Evolutionary conservation across 1,284 basidiomycete genomes (phyloP), one percentile per base, ranked within the genome.

Genomic region (Sanghuangporus sanghuang): DNA sequence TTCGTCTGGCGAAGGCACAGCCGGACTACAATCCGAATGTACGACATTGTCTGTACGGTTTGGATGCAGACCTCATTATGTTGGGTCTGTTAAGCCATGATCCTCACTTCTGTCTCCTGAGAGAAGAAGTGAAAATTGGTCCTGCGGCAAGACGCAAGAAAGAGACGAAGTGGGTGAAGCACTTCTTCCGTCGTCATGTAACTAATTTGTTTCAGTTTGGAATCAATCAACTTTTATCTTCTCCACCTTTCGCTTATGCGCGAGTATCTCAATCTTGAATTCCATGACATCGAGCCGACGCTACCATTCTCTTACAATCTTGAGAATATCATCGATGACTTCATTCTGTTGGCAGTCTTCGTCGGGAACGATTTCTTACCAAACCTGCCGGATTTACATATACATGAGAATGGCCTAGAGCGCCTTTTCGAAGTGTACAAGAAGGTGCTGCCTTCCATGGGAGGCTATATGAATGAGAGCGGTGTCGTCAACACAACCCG

Each of bases 41-140:
- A 59, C 89, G 97, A 68, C 97, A 99, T 77, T 99, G 97, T 77
- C 79, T 99, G 63, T 99, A 99, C 76, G 97, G 97, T 52, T 86
- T 99, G 42, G 97, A 99, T 73, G 97, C 97, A 59, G 97, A 99
- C 78, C 78, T 99, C 66, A 94, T 99, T 77, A 99, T 99, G 97
- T 83, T 99, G 70, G 95, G 95, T 44, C 79, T 99, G 48, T 79
- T 99, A 70, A 96, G 93, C 73, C 97, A 99, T 76, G 97, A 99
- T 75, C 97, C 97, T 3, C 97, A 99, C 78, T 99, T 99, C 78
- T 98, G 95, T 76, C 80, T 99, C 64, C 80, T 99, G 69, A 87
- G 97, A 67, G 97, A 99, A 76, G 96, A 99, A 77, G 97, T 99
- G 71, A 95, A 96, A 70, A 99, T 99, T 77, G 96, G 96, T 16